Base-by-base conservation (phyloP, 2,329 filamentous ascomycete species). In the Colletotrichum caudatum region DNA sequence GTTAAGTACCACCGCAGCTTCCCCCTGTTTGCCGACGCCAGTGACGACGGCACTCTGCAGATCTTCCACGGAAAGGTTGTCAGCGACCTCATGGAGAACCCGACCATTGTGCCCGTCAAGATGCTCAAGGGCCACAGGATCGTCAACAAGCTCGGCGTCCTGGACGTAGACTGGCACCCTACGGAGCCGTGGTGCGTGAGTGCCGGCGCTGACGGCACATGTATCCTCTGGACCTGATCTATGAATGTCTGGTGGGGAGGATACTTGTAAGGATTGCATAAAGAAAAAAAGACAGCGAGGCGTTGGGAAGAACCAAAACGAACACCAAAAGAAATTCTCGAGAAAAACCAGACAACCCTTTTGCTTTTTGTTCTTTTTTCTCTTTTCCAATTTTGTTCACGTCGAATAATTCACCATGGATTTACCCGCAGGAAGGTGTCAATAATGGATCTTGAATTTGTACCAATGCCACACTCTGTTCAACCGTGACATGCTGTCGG, bases 1-100 rank as follows among this genome's bases (percentile, higher is more conserved):
- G 96, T 98, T 66, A 91, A 90, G 76, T 99, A 93, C 82, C 97
- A 99, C 82, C 91, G 91, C 69, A 90, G 91, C 72, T 89, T 88
- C 53, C 95, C 96, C 23, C 87, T 99, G 46, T 98, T 99, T 78
- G 96, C 95, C 0, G 95, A 98, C 80, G 94, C 94, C 26, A 96
- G 93, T 80, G 97, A 99, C 80, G 96, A 99, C 80, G 96, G 96
- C 37, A 94, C 92, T 26, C 84, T 98, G 75, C 96, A 99, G 81
- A 93, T 99, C 65, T 98, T 98, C 89, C 95, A 98, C 80, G 95
- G 94, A 68, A 97, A 95, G 82, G 95, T 98, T 37, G 94, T 97
- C 39, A 94, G 91, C 73, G 96, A 99, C 80, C 86, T 97, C 80
- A 94, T 99, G 89, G 94, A 97, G 84, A 97, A 97, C 78, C 95